Base-by-base conservation (phyloP, 257 asterid genomes). In the Orobanche coerulescens region DNA sequence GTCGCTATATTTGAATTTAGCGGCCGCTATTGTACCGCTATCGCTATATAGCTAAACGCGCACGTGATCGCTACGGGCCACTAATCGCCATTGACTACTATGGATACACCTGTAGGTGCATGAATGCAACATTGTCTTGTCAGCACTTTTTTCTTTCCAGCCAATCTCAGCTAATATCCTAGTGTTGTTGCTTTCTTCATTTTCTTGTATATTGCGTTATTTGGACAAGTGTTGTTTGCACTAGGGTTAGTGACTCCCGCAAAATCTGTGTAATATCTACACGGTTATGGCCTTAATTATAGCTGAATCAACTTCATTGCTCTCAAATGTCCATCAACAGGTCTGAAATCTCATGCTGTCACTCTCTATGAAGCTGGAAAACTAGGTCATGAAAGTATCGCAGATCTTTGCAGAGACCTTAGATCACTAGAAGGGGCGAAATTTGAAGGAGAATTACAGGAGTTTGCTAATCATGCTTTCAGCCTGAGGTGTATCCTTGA, bases 361-460 rank as follows among this genome's bases (percentile, higher is more conserved):
- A 93, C 95, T 56, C 78, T 93, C 62, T 93, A 93, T 71, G 99
- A 93, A 81, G 99, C 99, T 16, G 99, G 99, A 52, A 93, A 93
- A 76, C 86, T 93, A 30, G 95, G 94, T 64, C 82, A 86, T 81
- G 85, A 88, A 58, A 79, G 94, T 79, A 93, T 93, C 64, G 73
- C 81, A 67, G 97, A 93, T 82, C 99, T 93, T 65, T 93, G 99
- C 70, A 83, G 55, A 71, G 99, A 93, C 79, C 85, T 93, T 71
- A 73, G 83, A 55, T 81, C 97, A 31, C 78, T 93, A 19, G 99
- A 93, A 78, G 95, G 99, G 63, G 68, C 94, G 67, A 93, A 85
- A 78, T 93, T 89, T 75, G 99, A 93, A 83, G 99, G 99, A 58
- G 99, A 93, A 67, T 78, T 93, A 69, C 97, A 89, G 83, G 97